Conservation (phyloP, 257 asterid species). For the Nicotiana knightiana region DNA sequence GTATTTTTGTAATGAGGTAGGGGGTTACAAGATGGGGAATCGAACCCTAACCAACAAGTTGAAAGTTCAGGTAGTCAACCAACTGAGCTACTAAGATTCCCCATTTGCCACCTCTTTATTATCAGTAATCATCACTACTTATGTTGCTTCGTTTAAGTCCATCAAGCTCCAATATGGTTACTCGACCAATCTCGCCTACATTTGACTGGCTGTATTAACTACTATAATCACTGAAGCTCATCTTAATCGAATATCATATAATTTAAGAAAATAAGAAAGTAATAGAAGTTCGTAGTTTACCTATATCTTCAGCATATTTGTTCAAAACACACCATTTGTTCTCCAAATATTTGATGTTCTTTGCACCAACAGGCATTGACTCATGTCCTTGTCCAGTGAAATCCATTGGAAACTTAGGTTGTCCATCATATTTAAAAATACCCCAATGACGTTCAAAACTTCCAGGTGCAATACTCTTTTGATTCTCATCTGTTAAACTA, state of each 20-base stretch:
- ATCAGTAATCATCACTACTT: too few relatives aligned
- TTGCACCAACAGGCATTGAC: conserved; percentile 35
- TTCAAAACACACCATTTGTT: conserved; percentile 51
- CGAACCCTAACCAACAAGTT: too few relatives aligned
- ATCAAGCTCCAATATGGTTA: too few relatives aligned
- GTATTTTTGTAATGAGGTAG: too few relatives aligned
- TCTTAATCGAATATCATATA: not conserved
- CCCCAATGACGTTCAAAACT: conserved; percentile 77
- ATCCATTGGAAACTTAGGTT: conserved; percentile 54
- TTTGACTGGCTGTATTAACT: too few relatives aligned
- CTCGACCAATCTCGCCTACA: too few relatives aligned
- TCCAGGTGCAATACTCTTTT: conserved; percentile 37
- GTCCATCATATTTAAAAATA: conserved; percentile 52
- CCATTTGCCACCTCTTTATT: too few relatives aligned
- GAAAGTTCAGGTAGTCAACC: too few relatives aligned
- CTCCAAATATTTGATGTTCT: conserved; percentile 40
- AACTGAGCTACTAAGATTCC: too few relatives aligned
- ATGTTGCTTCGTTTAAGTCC: too few relatives aligned
- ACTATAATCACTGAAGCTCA: not conserved
- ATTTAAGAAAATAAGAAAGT: not conserved
- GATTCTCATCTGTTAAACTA: conserved; percentile 60
- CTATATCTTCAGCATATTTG: not conserved
- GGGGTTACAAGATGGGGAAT: too few relatives aligned
- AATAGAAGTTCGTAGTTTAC: not conserved
- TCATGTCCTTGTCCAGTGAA: conserved; percentile 35